Evolutionary conservation across 345 rosid genomes (phyloP), one percentile per base, ranked within the genome.

Genomic region (Abelmoschus esculentus): DNA sequence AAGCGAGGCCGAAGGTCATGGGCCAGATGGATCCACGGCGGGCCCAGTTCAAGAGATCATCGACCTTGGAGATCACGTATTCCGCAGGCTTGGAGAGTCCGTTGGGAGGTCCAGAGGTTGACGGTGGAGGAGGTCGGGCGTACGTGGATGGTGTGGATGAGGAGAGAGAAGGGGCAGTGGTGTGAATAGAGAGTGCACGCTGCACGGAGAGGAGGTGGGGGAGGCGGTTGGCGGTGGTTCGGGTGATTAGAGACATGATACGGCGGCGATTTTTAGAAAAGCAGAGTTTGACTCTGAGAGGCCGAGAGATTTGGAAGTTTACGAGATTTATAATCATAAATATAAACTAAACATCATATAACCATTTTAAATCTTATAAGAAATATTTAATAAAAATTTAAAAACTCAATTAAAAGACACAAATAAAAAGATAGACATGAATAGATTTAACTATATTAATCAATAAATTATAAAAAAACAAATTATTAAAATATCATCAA

Each of bases 1-100:
- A 90, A 14, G 99, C 99, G 22, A 95, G 90, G 3, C 99, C 98
- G 68, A 95, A 91, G 31, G 99, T 91, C 99, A 95, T 95, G 70
- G 99, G 99, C 99, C 99, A 95, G 76, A 95, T 87, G 77, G 98
- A 95, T 3, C 98, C 99, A 2, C 93, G 86, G 32, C 98, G 96
- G 58, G 95, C 93, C 89, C 90, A 95, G 80, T 95, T 95, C 80
- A 93, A 70, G 73, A 58, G 91, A 74, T 91, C 96, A 66, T 93
- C 98, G 11, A 93, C 97, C 80, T 93, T 93, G 2, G 97, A 91
- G 80, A 93, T 89, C 75, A 93, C 98, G 63, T 59, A 93, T 66
- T 93, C 97, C 13, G 96, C 98, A 38, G 91, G 26, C 90, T 91
- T 91, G 2, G 98, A 86, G n/a, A 93, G 73, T 5, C 97, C 97